Evolutionary conservation across 2,329 filamentous ascomycete genomes (phyloP).

Genomic region (Fusarium sp.): DNA sequence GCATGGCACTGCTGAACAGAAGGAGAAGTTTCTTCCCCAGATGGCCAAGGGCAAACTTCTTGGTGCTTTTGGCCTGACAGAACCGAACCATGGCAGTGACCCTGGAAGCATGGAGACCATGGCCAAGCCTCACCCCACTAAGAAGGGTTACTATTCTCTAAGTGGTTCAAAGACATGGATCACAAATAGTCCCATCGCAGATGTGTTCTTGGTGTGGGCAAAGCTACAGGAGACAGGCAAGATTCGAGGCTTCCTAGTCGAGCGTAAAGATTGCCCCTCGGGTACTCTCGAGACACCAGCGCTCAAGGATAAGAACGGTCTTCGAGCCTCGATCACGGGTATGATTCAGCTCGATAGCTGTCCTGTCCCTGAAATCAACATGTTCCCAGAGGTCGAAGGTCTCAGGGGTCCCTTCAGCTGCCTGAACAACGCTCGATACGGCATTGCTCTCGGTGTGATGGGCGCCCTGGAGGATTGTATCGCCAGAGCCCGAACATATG

Average conservation of each 20-base stretch:
- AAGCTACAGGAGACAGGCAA: constrained; percentile 92
- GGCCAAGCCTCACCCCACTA: constrained; percentile 85
- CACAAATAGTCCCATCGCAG: constrained; percentile 91
- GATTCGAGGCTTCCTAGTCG: constrained; percentile 92
- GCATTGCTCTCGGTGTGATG: constrained; percentile 94
- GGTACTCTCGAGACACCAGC: constrained; percentile 92
- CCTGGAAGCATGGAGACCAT: constrained; percentile 91
- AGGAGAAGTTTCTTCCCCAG: constrained; percentile 82
- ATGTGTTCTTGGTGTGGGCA: constrained; percentile 90
- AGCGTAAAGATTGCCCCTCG: constrained; percentile 84
- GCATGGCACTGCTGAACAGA: constrained; percentile 87
- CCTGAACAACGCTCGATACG: constrained; percentile 91
- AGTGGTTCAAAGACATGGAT: constrained; percentile 95
- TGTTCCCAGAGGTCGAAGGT: constrained; percentile 93
- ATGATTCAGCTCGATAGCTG: constrained; percentile 97
- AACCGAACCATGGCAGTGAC: constrained; percentile 93
- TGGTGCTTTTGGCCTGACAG: constrained; percentile 90
- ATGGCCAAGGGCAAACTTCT: constrained; percentile 87
- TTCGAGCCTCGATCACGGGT: constrained; percentile 92
- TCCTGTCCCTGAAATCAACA: constrained; percentile 89
- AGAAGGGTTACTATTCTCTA: constrained; percentile 83
- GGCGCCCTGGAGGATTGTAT: constrained; percentile 95
- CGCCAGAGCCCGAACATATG: constrained; percentile 82
- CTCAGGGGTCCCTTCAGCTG: constrained; percentile 91
- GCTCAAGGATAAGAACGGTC: constrained; percentile 94